Conservation (phyloP, 164 flowering plant genomes). For the Umbellularia californica region DNA sequence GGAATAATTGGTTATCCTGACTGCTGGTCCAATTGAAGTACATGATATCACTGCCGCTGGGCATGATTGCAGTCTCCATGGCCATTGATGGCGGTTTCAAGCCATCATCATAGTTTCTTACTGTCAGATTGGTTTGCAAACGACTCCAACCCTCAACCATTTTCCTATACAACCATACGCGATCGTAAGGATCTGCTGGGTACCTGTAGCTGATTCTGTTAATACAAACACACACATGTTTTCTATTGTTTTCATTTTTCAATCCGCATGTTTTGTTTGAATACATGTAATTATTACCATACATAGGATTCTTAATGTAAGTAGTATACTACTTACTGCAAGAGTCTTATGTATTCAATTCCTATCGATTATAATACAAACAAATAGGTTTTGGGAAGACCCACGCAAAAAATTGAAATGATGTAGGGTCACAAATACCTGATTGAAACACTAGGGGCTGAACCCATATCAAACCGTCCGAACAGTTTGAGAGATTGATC, state of each 20-base stretch:
- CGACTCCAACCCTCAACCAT: too few relatives aligned
- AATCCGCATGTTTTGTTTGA: too few relatives aligned
- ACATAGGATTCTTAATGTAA: too few relatives aligned
- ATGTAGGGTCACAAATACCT: too few relatives aligned
- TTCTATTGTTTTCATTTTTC: too few relatives aligned
- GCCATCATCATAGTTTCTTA: background rate
- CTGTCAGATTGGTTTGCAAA: background rate
- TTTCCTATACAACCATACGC: background rate
- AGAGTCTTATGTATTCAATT: too few relatives aligned
- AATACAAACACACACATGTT: too few relatives aligned
- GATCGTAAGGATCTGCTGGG: conserved; percentile 5
- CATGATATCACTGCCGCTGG: conserved; percentile 7
- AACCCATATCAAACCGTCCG: conserved; percentile 20
- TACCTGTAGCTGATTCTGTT: background rate
- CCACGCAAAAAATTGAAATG: too few relatives aligned
- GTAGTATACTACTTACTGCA: too few relatives aligned
- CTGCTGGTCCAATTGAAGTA: background rate
- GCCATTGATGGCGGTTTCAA: conserved; percentile 20
- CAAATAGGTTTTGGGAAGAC: too few relatives aligned
- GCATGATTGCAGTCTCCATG: conserved; percentile 28
- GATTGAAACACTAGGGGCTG: background rate
- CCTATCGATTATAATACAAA: too few relatives aligned
- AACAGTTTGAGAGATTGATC: conserved; percentile 16
- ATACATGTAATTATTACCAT: too few relatives aligned
- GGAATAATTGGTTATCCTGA: conserved; percentile 8